phyloP scores from a whole-genome alignment of 2,329 filamentous ascomycete species.

The Ophiostoma quercus region DNA sequence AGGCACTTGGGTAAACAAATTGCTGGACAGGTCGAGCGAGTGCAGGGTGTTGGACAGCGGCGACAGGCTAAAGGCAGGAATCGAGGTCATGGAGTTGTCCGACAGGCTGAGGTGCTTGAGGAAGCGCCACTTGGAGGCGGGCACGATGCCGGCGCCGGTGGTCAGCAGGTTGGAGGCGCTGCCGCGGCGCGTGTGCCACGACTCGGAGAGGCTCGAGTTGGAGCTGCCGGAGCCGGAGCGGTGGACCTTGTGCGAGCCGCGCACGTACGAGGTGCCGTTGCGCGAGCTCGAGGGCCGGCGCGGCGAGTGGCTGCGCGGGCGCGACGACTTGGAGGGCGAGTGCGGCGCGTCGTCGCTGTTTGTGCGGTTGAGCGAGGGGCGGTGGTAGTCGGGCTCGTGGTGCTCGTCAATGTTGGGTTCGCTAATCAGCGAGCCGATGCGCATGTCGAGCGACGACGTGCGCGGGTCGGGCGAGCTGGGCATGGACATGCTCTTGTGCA shows the following conservation, averaged over 20 bases:
- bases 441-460: slow-evolving; percentile 45
- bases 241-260: slow-evolving; percentile 68
- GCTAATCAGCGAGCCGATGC: slow-evolving; percentile 56
- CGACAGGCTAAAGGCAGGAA: slow-evolving; percentile 67
- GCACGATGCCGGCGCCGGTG: slow-evolving; percentile 57
- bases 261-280: slow-evolving; percentile 58
- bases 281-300: slow-evolving; percentile 70
- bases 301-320: slow-evolving; percentile 75
- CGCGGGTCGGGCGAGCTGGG: slow-evolving; percentile 57
- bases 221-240: slow-evolving; percentile 91
- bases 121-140: slow-evolving; percentile 89
- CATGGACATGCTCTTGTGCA: slow-evolving; percentile 62
- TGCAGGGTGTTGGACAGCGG: slow-evolving; percentile 84
- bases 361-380: slow-evolving; percentile 43
- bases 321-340: slow-evolving; percentile 42
- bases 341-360: slow-evolving; percentile 45
- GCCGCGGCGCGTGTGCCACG: slow-evolving; percentile 59
- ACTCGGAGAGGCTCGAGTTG: slow-evolving; percentile 68
- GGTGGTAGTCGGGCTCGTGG: slow-evolving; percentile 35
- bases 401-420: slow-evolving; percentile 43
- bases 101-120: slow-evolving; percentile 84
- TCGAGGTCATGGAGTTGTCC: slow-evolving; percentile 81
- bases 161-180: slow-evolving; percentile 74
- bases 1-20: slow-evolving; percentile 89
- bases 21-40: slow-evolving; percentile 86